Percentiles rank a stretch among this genome's conserved stretches.
Evolutionary conservation across 257 asterid genomes (phyloP).

Genomic region (Verbascum thapsus): DNA sequence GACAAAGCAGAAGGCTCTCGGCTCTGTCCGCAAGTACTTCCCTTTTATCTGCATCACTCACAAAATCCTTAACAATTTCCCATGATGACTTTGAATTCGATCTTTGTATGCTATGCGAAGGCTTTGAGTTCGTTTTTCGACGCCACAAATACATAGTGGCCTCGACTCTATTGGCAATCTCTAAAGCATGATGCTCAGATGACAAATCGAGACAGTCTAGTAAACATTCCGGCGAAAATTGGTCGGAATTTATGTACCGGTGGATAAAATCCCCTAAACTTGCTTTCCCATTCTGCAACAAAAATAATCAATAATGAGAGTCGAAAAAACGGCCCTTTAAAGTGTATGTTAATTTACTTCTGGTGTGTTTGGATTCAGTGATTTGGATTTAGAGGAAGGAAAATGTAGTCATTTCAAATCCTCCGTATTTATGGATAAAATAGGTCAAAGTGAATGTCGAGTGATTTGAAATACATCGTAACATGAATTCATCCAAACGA

Average conservation of each 20-base stretch:
- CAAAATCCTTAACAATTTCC: conserved; percentile 77
- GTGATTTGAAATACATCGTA: no score
- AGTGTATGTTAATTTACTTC: background rate
- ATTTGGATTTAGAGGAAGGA: no score
- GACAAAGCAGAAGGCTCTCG: conserved; percentile 66
- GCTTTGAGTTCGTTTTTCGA: conserved; percentile 47
- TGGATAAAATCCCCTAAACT: conserved; percentile 71
- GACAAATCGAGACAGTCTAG: conserved; percentile 76
- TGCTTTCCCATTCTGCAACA: conserved; percentile 63
- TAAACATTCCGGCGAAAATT: conserved; percentile 72
- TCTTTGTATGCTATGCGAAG: conserved; percentile 36
- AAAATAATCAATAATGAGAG: conserved; percentile 3
- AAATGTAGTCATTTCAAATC: no score
- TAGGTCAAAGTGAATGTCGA: no score
- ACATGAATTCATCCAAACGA: no score
- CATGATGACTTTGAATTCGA: conserved; percentile 73
- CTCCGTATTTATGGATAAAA: no score
- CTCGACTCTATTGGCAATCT: conserved; percentile 77
- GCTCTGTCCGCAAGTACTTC: conserved; percentile 68
- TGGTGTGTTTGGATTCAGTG: no score
- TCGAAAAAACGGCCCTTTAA: background rate
- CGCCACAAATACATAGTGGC: conserved; percentile 62
- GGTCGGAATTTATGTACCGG: conserved; percentile 59
- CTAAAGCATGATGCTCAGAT: conserved; percentile 73
- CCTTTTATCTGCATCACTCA: conserved; percentile 58